Evolutionary conservation across 169 alveolate genomes (phyloP), one percentile per base, ranked within the genome.

Genomic region (Plasmodium gaboni): DNA sequence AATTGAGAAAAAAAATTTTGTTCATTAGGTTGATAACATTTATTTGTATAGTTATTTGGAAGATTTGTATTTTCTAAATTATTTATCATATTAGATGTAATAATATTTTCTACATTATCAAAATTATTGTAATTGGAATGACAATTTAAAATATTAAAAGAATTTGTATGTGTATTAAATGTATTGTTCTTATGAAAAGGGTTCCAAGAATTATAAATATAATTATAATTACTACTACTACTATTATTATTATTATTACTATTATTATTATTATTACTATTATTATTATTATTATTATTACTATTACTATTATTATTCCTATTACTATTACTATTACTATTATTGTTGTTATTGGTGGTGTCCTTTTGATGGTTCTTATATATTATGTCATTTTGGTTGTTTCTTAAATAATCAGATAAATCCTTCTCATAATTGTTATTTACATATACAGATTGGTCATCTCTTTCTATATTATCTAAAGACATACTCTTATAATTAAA

Each of bases 61-160:
- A 22, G 17, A 55, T 55, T 55, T 55, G 24, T 2, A 5, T 55
- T 15, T 17, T 55, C 64, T 55, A 13, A 55, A n/a, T 65, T n/a
- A 65, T 38, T 32, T 4, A 28, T 19, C 42, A 19, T 53, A 65
- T 65, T 24, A 1, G n/a, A n/a, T n/a, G 28, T 65, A 5, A 65
- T 65, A 65, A 12, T 12, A 6, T 48, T 65, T 1, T 65, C 73
- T 65, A 65, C n/a, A 32, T 13, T 65, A 65, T 65, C 73, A 38
- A 65, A 32, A 32, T 65, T n/a, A n/a, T 65, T 22, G 15, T 65
- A 26, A 15, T n/a, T 26, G 4, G 42, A 24, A 32, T 17, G n/a
- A 28, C 7, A 7, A 38, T 38, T 38, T 5, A 38, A 38, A 38
- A 38, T 38, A 38, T 38, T 38, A 38, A 38, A 38, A 4, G 46